A percentile compares a stretch with the other conserved stretches of the same genome.
phyloP scores from a whole-genome alignment of 352 stramenopile genomes.

The Thraustochytrium sp. region DNA sequence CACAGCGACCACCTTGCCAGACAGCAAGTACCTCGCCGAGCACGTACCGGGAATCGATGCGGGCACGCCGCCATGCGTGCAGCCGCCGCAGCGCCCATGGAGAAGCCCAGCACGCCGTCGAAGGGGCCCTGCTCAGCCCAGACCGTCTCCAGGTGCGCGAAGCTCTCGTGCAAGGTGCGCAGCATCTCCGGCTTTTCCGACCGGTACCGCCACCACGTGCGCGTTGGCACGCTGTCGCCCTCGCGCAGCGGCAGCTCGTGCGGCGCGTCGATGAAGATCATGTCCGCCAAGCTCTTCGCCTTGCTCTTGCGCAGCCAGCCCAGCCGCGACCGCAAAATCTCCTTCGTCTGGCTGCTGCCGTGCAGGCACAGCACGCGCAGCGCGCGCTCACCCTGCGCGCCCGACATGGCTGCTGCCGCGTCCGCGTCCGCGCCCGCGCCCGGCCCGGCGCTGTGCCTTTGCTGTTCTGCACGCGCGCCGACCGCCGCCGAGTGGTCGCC shows the following conservation, averaged over 20 bases:
- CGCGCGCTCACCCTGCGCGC: not conserved
- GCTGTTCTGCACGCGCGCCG: no score
- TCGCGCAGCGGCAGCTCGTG: slow-evolving; percentile 27
- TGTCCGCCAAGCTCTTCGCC: not conserved
- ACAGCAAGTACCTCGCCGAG: no score
- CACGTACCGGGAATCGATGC: not conserved
- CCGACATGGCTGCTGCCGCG: no score
- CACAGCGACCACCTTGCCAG: no score
- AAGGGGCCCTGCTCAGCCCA: slow-evolving; percentile 15
- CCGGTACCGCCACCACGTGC: slow-evolving; percentile 24
- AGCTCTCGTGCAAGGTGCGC: not conserved
- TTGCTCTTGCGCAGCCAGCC: slow-evolving; percentile 34
- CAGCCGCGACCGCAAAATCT: slow-evolving; percentile 37
- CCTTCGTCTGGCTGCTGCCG: slow-evolving; percentile 38
- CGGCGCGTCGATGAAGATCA: slow-evolving; percentile 26
- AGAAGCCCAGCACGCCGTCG: slow-evolving; percentile 31
- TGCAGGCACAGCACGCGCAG: slow-evolving; percentile 44
- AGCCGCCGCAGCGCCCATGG: slow-evolving; percentile 24
- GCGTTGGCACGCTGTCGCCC: slow-evolving; percentile 21
- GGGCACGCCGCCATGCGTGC: not conserved
- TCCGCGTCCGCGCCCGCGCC: no score
- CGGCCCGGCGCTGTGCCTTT: no score
- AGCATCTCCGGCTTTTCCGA: not conserved
- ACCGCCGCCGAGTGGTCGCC: no score
- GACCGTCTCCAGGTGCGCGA: not conserved